These are phyloP conservation scores for Lasiosphaeriaceae sp. DNA, from an alignment of 495 filamentous ascomycete species.

Conservation along the genomic window DNA sequence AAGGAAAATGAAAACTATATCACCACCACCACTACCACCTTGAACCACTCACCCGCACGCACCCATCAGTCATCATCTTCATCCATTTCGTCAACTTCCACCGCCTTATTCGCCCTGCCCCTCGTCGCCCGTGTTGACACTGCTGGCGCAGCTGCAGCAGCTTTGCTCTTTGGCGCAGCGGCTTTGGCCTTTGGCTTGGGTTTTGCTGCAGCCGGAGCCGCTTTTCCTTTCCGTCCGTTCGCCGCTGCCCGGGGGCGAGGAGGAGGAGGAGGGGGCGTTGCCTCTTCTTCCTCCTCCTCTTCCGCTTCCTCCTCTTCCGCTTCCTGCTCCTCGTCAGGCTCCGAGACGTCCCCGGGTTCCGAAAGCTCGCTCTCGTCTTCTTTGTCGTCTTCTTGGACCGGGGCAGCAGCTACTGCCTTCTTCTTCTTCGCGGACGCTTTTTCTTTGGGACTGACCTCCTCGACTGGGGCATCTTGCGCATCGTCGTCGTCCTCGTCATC, in stretches of 20 bases:
- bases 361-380: slow-evolving; percentile 14
- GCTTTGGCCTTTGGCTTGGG: slow-evolving; percentile 9
- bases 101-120: slow-evolving; percentile 7
- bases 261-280: background rate
- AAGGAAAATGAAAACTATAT: background rate
- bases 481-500: slow-evolving; percentile 11
- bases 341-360: slow-evolving; percentile 7
- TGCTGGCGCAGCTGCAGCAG: background rate
- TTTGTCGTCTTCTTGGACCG: slow-evolving; percentile 5
- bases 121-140: slow-evolving; percentile 5
- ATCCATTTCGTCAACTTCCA: slow-evolving; percentile 19
- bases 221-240: slow-evolving; percentile 19
- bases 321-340: slow-evolving; percentile 20
- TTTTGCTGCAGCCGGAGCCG: slow-evolving; percentile 2
- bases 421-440: slow-evolving; percentile 5
- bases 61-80: slow-evolving; percentile 17
- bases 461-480: background rate
- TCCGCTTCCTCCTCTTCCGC: slow-evolving; percentile 25
- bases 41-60: background rate
- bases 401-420: background rate
- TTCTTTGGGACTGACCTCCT: slow-evolving; percentile 4
- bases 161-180: slow-evolving; percentile 3
- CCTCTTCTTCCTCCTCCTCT: slow-evolving; percentile 14
- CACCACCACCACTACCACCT: background rate
- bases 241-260: slow-evolving; percentile 3